phyloP scores from a whole-genome alignment of 2,329 filamentous ascomycete genomes.

The Penicillium sp. region DNA sequence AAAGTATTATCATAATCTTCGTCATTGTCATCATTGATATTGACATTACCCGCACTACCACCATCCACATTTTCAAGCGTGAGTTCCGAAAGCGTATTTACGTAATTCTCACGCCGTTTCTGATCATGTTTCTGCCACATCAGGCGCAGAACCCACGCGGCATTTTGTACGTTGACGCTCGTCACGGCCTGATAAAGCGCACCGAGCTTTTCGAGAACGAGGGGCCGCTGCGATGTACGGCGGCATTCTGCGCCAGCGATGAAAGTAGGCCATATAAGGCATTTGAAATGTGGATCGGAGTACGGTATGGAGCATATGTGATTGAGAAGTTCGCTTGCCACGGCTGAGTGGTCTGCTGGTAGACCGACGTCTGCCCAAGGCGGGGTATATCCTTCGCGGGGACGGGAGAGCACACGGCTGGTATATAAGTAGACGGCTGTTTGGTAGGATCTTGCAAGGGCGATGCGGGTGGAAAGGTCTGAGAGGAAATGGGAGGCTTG shows the following conservation, averaged over 20 bases:
- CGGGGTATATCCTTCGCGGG: constrained; percentile 30
- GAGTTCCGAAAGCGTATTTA: constrained; percentile 8
- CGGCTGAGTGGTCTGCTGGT: constrained; percentile 34
- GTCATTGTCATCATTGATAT: constrained; percentile 20
- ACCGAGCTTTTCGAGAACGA: constrained; percentile 40
- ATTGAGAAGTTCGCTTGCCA: constrained; percentile 39
- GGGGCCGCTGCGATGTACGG: constrained; percentile 36
- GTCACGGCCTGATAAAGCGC: constrained; percentile 41
- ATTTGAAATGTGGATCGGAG: constrained; percentile 47
- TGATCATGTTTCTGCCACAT: constrained; percentile 48
- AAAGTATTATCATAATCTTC: constrained; percentile 39
- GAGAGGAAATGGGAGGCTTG: constrained; percentile 50
- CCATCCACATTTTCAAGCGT: constrained; percentile 1
- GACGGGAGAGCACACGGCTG: constrained; percentile 42
- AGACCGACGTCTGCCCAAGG: constrained; percentile 33
- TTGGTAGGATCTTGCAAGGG: constrained; percentile 49
- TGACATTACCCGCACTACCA: not conserved
- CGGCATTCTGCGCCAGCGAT: constrained; percentile 49
- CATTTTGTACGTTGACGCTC: constrained; percentile 46
- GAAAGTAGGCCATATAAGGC: constrained; percentile 50
- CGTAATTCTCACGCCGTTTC: constrained; percentile 25
- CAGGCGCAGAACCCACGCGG: constrained; percentile 44
- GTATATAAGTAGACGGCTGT: constrained; percentile 47
- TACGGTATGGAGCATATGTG: constrained; percentile 42
- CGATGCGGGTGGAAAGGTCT: constrained; percentile 52